Percentiles rank a stretch among this genome's conserved stretches.
phyloP scores from a whole-genome alignment of 73 alveolate species.

The Paramecium biaurelia region DNA sequence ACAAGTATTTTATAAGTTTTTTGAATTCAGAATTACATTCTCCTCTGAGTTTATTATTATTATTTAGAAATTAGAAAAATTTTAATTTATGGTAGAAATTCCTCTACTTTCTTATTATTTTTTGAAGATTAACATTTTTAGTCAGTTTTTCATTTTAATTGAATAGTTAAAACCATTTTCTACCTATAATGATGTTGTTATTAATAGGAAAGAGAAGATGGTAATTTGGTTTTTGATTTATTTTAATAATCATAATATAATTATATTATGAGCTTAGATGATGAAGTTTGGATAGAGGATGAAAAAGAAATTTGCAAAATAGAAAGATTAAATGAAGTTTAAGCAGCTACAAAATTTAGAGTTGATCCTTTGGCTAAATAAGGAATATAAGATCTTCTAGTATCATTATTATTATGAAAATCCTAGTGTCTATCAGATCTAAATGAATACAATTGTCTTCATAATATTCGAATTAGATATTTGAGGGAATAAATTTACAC shows the following conservation, averaged over 20 bases:
- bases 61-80: no score
- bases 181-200: neutral
- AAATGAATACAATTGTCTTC: constrained; percentile 81
- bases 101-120: no score
- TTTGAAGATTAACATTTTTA: no score
- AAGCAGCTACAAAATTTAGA: neutral
- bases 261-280: neutral
- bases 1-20: no score
- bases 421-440: constrained; percentile 59
- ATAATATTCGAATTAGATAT: constrained; percentile 79
- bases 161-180: neutral
- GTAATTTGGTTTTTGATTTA: neutral
- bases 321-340: neutral
- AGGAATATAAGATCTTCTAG: neutral
- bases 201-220: neutral
- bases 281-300: neutral
- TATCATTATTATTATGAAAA: neutral
- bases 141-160: no score
- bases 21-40: no score
- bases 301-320: neutral
- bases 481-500: constrained; percentile 81
- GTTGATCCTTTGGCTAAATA: neutral
- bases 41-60: no score
- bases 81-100: no score
- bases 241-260: neutral